Conservation (phyloP, 1,139 yeast genomes). For the Hyphopichia fennica region DNA sequence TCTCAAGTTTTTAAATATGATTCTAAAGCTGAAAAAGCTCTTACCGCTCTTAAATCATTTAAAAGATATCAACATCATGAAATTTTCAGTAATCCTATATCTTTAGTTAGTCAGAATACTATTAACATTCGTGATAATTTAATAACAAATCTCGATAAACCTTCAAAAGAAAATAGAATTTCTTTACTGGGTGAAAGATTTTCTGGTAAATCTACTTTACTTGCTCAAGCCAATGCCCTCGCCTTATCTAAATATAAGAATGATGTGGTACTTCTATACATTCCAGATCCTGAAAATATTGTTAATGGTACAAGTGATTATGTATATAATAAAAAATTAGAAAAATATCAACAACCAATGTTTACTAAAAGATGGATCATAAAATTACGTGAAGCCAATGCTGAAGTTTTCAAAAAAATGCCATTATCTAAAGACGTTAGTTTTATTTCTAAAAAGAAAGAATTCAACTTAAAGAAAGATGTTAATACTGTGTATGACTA, state of each 20-base stretch:
- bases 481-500: constrained; percentile 45
- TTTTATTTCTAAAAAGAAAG: constrained; percentile 33
- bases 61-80: constrained; percentile 67
- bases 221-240: constrained; percentile 71
- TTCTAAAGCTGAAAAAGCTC: constrained; percentile 17
- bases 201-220: constrained; percentile 73
- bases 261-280: constrained; percentile 61
- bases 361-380: constrained; percentile 60
- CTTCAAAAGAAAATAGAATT: constrained; percentile 47
- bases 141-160: constrained; percentile 21
- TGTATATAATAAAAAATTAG: constrained; percentile 48
- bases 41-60: constrained; percentile 53
- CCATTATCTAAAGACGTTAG: constrained; percentile 46
- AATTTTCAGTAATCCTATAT: constrained; percentile 54
- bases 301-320: constrained; percentile 76
- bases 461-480: constrained; percentile 38
- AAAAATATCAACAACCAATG: constrained; percentile 78
- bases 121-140: constrained; percentile 22
- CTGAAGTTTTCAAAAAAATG: constrained; percentile 47
- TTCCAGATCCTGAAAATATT: constrained; percentile 62
- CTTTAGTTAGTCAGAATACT: constrained; percentile 47
- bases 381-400: constrained; percentile 60
- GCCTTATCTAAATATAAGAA: constrained; percentile 42
- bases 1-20: constrained; percentile 27
- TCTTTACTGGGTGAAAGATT: constrained; percentile 74